Base-by-base conservation (phyloP, 805 yeast species). In the Zygosaccharomyces pseudorouxii region DNA sequence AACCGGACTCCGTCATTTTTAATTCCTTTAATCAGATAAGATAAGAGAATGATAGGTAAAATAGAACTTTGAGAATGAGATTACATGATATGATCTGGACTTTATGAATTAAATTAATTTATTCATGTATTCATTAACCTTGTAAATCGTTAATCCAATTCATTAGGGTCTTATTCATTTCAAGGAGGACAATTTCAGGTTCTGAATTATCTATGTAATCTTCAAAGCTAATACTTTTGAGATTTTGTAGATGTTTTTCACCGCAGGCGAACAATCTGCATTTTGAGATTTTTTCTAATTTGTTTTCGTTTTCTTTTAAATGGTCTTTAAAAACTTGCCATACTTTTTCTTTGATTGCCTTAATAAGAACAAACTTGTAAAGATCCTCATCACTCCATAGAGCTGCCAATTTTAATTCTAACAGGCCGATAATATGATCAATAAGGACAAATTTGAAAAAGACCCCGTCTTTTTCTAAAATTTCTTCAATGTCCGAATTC, bases 1-100 rank as follows among this genome's bases (percentile, higher is more conserved):
- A 78, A 10, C 81, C 82, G 20, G 76, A 84, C 19, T 79, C 86
- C 16, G 84, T 81, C 10, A 67, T 86, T 39, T 69, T 84, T 42
- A 88, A 82, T 69, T 86, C 93, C 0, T 85, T 85, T 55, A 81
- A 78, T 75, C 89, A 83, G 61, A 72, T 86, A 52, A 69, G 95
- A 57, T 86, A 63, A 64, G 30, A 22, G 4, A 14, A 33, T 7
- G 12, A 18, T 6, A 33, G 11, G 41, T 38, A 38, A 19, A 25
- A 11, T 38, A 22, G 11, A 25, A 22, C 11, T 22, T 22, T 22
- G 23, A 38, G 10, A 19, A 22, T 8, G 11, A 29, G 10, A 18
- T 16, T 29, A 11, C 12, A 41, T 29, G 42, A 39, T 14, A 16
- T 11, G 12, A 39, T 18, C 18, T 39, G 25, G 31, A 39, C 31